Conservation (phyloP, 1,284 basidiomycete species). For the Heterobasidion irregulare region DNA sequence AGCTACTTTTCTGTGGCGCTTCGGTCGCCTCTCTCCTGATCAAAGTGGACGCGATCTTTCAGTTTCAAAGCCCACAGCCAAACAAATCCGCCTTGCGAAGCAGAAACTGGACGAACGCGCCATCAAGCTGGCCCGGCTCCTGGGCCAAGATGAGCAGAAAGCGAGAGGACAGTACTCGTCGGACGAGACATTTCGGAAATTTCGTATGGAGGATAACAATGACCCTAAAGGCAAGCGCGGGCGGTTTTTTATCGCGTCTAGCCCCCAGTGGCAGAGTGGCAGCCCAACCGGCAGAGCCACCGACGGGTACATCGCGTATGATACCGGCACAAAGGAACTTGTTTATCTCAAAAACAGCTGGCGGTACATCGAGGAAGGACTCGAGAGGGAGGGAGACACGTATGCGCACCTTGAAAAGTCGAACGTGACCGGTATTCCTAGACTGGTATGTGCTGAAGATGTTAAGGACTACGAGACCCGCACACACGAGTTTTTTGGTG, state of each 20-base stretch:
- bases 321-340: background rate
- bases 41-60: too few species aligned
- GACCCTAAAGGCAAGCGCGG: too few species aligned
- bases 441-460: background rate
- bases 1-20: too few species aligned
- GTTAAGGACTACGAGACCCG: background rate
- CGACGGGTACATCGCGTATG: background rate
- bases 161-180: too few species aligned
- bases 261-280: background rate
- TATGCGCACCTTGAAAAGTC: background rate
- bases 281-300: background rate
- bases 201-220: too few species aligned
- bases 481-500: background rate
- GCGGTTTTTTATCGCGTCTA: background rate
- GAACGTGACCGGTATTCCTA: background rate
- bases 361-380: background rate
- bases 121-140: too few species aligned
- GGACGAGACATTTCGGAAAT: too few species aligned
- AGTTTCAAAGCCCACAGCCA: too few species aligned
- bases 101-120: too few species aligned
- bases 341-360: background rate
- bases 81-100: too few species aligned
- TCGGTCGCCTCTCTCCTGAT: too few species aligned
- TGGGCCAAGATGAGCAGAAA: too few species aligned
- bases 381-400: background rate